Conservation (phyloP, 352 stramenopile genomes). For the Phytopythium chamaehyphon region DNA sequence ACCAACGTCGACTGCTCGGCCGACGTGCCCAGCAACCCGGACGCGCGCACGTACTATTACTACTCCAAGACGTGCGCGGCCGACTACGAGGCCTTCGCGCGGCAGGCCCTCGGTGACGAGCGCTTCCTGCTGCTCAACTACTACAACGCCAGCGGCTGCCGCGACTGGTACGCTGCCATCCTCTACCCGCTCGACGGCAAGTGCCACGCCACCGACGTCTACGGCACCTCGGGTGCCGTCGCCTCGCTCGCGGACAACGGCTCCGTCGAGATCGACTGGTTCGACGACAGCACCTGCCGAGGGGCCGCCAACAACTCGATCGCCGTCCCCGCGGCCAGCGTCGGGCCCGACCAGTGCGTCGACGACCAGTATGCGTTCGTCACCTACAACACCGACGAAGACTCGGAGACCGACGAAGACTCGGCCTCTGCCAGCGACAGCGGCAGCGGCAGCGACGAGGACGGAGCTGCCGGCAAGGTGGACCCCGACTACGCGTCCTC, state of each 20-base stretch:
- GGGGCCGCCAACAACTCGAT: slow-evolving; percentile 2
- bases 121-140: slow-evolving; percentile 5
- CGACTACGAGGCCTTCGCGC: slow-evolving; percentile 1
- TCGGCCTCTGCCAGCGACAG: neutral
- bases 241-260: slow-evolving; percentile 1
- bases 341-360: neutral
- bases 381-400: slow-evolving; percentile 3
- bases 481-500: too few relatives aligned
- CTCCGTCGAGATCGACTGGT: slow-evolving; percentile 3
- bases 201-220: slow-evolving; percentile 5
- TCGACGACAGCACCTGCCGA: slow-evolving; percentile 4
- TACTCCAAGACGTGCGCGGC: slow-evolving; percentile 5
- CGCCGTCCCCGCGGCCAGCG: neutral
- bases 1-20: neutral
- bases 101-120: neutral
- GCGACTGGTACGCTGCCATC: slow-evolving; percentile 5
- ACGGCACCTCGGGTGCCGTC: slow-evolving; percentile 3
- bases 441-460: neutral
- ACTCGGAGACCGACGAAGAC: too few relatives aligned
- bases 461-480: neutral
- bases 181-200: slow-evolving; percentile 6
- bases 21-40: slow-evolving; percentile 4
- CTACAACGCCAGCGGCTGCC: slow-evolving; percentile 3
- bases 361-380: neutral
- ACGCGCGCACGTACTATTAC: slow-evolving; percentile 3